phyloP scores from a whole-genome alignment of 75 land plant species.

The Sequoiadendron giganteum region DNA sequence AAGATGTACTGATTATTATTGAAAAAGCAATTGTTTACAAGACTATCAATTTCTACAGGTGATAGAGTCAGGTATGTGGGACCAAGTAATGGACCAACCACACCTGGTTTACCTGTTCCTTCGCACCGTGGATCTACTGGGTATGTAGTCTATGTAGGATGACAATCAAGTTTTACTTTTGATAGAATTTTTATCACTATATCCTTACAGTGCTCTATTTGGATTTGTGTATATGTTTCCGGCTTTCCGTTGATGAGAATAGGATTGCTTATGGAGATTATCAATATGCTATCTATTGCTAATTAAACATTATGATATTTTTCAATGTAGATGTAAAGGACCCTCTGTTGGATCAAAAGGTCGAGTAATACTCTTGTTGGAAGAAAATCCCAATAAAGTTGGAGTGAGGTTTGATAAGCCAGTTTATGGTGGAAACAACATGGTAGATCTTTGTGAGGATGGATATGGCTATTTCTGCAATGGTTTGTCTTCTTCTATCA shows the following conservation, averaged over 20 bases:
- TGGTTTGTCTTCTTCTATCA: conserved; percentile 14
- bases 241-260: not conserved
- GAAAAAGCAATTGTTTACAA: not conserved
- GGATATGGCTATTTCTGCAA: conserved; percentile 46
- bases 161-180: not conserved
- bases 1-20: not conserved
- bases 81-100: conserved; percentile 24
- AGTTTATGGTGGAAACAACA: conserved; percentile 47
- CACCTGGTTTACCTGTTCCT: conserved; percentile 29
- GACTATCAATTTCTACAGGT: conserved; percentile 16
- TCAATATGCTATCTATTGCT: conserved; percentile 11
- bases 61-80: conserved; percentile 47
- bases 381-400: conserved; percentile 49
- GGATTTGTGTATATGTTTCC: not conserved
- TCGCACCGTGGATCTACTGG: conserved; percentile 34
- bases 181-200: not conserved
- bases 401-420: conserved; percentile 52
- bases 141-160: conserved; percentile 16
- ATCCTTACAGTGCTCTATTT: not conserved
- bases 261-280: not conserved
- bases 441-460: conserved; percentile 52
- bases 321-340: conserved; percentile 24
- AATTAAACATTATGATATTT: conserved; percentile 11
- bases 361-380: conserved; percentile 39
- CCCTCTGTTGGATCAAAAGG: conserved; percentile 47